phyloP scores from a whole-genome alignment of 1,139 yeast species.

The Hansenula lynferdii region DNA sequence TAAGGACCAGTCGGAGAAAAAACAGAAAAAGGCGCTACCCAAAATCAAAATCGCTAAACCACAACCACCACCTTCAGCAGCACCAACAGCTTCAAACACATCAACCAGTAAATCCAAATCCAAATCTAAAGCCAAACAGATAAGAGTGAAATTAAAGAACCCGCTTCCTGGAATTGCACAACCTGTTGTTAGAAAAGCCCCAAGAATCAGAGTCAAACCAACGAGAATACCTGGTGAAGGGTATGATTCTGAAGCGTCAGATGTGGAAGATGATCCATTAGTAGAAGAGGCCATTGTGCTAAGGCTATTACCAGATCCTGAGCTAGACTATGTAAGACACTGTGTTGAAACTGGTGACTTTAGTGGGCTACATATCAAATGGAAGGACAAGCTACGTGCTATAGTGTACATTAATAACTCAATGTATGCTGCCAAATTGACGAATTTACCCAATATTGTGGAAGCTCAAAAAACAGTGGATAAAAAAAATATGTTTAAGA shows the following conservation, averaged over 20 bases:
- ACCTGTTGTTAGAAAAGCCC: slow-evolving; percentile 32
- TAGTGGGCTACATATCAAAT: slow-evolving; percentile 66
- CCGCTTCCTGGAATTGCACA: slow-evolving; percentile 16
- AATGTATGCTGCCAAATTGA: slow-evolving; percentile 75
- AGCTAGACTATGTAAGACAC: slow-evolving; percentile 69
- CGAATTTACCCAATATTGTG: slow-evolving; percentile 86
- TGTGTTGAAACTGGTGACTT: slow-evolving; percentile 83
- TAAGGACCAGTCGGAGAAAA: neutral
- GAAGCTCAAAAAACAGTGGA: slow-evolving; percentile 91
- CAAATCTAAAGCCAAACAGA: slow-evolving; percentile 13
- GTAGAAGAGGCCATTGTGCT: slow-evolving; percentile 82
- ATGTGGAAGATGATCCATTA: slow-evolving; percentile 90
- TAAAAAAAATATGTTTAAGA: slow-evolving; percentile 81
- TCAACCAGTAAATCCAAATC: slow-evolving; percentile 24
- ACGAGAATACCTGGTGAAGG: slow-evolving; percentile 91
- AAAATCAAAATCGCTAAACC: slow-evolving; percentile 7
- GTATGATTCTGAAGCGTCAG: slow-evolving; percentile 96
- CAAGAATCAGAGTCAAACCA: slow-evolving; percentile 75
- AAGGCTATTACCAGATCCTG: slow-evolving; percentile 75
- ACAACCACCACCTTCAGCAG: slow-evolving; percentile 5
- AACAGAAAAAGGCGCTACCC: slow-evolving; percentile 3
- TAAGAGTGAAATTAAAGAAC: slow-evolving; percentile 13
- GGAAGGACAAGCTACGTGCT: slow-evolving; percentile 80
- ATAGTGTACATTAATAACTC: slow-evolving; percentile 49
- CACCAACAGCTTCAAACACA: slow-evolving; percentile 5